Evolutionary conservation across 2,329 filamentous ascomycete species (phyloP).

Genomic region (Xylaria sp.): DNA sequence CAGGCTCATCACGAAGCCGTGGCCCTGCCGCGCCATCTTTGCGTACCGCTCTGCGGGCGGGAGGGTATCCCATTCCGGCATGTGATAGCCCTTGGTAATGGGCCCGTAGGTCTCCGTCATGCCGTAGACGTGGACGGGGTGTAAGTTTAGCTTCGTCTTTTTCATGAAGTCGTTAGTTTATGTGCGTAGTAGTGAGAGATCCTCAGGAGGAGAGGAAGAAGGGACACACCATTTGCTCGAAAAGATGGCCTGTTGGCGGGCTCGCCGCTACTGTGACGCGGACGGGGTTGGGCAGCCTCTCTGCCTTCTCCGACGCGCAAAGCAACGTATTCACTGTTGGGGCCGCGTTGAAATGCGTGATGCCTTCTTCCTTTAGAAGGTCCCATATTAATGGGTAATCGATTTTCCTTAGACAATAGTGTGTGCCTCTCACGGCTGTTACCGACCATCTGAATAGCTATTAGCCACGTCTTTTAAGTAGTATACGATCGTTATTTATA

Average conservation of each 20-base stretch:
- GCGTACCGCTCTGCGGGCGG: slow-evolving; percentile 80
- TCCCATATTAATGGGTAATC: slow-evolving; percentile 95
- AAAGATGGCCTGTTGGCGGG: slow-evolving; percentile 88
- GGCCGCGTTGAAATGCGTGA: slow-evolving; percentile 96
- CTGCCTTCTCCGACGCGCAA: slow-evolving; percentile 81
- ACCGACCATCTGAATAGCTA: slow-evolving; percentile 72
- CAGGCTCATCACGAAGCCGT: slow-evolving; percentile 86
- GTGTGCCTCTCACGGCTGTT: slow-evolving; percentile 92
- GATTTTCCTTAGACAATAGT: slow-evolving; percentile 93
- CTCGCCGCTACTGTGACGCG: slow-evolving; percentile 92
- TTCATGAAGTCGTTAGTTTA: neutral
- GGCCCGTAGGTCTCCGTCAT: slow-evolving; percentile 91
- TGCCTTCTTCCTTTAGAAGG: slow-evolving; percentile 82
- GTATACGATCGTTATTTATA: neutral
- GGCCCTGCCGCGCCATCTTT: slow-evolving; percentile 92
- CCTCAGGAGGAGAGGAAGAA: neutral
- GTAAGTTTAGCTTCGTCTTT: slow-evolving; percentile 73
- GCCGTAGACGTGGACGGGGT: slow-evolving; percentile 94
- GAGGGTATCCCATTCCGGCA: slow-evolving; percentile 85
- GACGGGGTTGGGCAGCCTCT: slow-evolving; percentile 74
- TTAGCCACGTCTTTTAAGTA: neutral
- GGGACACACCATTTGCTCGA: slow-evolving; percentile 82
- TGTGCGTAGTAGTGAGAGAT: neutral
- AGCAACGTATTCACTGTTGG: slow-evolving; percentile 96
- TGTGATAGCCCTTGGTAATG: slow-evolving; percentile 90